These are phyloP conservation scores for Globisporangium abappressorium DNA, from an alignment of 352 stramenopile genomes.

Conservation along the genomic window DNA sequence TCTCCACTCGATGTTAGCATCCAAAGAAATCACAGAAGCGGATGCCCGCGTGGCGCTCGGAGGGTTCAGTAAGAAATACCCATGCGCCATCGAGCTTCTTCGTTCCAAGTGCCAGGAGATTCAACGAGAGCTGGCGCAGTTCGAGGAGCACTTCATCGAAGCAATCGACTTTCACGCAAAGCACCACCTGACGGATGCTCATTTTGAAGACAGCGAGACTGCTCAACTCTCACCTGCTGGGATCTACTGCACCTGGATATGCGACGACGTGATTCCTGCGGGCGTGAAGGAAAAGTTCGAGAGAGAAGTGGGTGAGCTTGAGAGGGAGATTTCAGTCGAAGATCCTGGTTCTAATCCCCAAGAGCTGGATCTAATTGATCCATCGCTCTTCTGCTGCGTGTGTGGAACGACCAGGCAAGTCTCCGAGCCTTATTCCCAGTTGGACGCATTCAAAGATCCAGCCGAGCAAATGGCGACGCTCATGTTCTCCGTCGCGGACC, in stretches of 20 bases:
- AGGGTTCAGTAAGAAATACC: too few relatives aligned
- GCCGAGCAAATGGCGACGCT: conserved; percentile 30
- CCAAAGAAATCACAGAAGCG: neutral
- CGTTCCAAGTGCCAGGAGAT: neutral
- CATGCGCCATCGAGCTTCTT: too few relatives aligned
- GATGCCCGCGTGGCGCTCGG: too few relatives aligned
- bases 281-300: conserved; percentile 28
- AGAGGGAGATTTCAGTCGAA: conserved; percentile 29
- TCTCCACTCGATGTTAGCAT: neutral
- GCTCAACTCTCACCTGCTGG: neutral
- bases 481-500: conserved; percentile 24
- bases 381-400: conserved; percentile 64
- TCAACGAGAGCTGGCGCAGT: neutral
- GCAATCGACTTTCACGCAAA: neutral
- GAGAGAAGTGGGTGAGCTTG: conserved; percentile 24
- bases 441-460: neutral
- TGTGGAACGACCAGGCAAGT: conserved; percentile 27
- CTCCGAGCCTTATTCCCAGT: neutral
- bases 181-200: too few relatives aligned
- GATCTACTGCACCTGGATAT: conserved; percentile 22
- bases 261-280: conserved; percentile 24
- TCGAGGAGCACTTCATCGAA: too few relatives aligned
- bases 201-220: too few relatives aligned
- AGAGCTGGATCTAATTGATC: conserved; percentile 54
- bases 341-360: conserved; percentile 11